Conservation (phyloP, 23 red algal genomes). For the Agarophyton chilense region DNA sequence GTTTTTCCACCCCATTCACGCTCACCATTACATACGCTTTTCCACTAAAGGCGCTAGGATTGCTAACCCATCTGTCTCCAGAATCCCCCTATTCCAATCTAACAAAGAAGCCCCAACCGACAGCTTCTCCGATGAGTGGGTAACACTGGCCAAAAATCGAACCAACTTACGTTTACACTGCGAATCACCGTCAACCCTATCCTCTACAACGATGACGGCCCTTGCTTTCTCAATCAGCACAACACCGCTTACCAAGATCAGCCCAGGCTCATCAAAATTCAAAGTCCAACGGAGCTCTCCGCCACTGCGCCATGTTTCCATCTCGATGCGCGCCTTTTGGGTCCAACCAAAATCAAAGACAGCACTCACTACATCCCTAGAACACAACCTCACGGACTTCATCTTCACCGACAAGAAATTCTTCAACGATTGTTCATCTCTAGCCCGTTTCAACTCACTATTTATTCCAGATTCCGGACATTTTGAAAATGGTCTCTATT, state of each 20-base stretch:
- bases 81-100: no score
- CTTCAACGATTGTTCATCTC: slow-evolving; percentile 11
- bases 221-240: not conserved
- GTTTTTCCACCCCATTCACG: no score
- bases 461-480: slow-evolving; percentile 13
- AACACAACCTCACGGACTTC: slow-evolving; percentile 66
- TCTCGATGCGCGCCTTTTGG: slow-evolving; percentile 60
- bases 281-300: not conserved
- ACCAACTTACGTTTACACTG: no score
- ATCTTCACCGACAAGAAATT: slow-evolving; percentile 46
- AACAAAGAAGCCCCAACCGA: no score
- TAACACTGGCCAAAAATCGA: no score
- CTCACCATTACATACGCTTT: no score
- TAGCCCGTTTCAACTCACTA: slow-evolving; percentile 44
- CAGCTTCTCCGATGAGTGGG: no score
- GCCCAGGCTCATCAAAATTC: not conserved
- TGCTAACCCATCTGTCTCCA: no score
- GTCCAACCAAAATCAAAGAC: slow-evolving; percentile 56
- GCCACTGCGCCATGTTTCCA: not conserved
- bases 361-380: slow-evolving; percentile 65
- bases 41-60: no score
- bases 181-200: not conserved
- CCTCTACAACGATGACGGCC: not conserved
- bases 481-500: slow-evolving; percentile 35
- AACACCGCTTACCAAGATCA: not conserved